Evolutionary conservation across 208 protist genomes (phyloP).

Genomic region (Wallacemonas rigidus): DNA sequence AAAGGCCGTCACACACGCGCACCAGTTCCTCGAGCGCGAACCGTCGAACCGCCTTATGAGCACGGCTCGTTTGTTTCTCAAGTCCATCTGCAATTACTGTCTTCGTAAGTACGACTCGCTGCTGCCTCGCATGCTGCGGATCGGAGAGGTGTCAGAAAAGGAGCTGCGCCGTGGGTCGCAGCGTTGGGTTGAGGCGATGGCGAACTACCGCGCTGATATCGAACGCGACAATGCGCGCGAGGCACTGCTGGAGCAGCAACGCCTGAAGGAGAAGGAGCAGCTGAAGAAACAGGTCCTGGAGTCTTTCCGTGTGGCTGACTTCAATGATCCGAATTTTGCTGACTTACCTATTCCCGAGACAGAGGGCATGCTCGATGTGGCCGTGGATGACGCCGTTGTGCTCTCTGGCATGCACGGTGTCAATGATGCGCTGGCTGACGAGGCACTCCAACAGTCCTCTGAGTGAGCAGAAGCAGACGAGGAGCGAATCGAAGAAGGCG

Average conservation of each 20-base stretch:
- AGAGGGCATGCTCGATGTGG: conserved; percentile 11
- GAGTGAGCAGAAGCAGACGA: not conserved
- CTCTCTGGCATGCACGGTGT: conserved; percentile 14
- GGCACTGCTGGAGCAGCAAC: conserved; percentile 33
- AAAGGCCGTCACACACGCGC: conserved; percentile 35
- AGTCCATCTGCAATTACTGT: conserved; percentile 52
- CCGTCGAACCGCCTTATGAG: conserved; percentile 35
- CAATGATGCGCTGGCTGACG: not conserved
- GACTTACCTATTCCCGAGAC: conserved; percentile 9
- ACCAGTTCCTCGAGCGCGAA: conserved; percentile 35
- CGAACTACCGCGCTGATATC: conserved; percentile 42
- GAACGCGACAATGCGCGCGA: conserved; percentile 35
- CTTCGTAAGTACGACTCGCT: conserved; percentile 50
- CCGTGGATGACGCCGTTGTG: conserved; percentile 9
- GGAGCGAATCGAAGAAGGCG: not conserved
- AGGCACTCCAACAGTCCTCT: not conserved
- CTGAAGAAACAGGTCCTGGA: conserved; percentile 43
- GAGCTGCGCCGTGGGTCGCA: conserved; percentile 45
- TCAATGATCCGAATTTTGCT: conserved; percentile 2
- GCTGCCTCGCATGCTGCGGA: conserved; percentile 46
- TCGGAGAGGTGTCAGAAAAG: conserved; percentile 39
- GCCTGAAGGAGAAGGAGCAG: conserved; percentile 37
- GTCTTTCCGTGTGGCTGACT: conserved; percentile 27
- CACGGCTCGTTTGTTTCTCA: conserved; percentile 35
- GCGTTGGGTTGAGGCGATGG: conserved; percentile 52